A percentile compares a stretch with the other conserved stretches of the same genome.
These are phyloP conservation scores for Quercus dentata DNA, from an alignment of 306 rosid species.

Conservation along the genomic window DNA sequence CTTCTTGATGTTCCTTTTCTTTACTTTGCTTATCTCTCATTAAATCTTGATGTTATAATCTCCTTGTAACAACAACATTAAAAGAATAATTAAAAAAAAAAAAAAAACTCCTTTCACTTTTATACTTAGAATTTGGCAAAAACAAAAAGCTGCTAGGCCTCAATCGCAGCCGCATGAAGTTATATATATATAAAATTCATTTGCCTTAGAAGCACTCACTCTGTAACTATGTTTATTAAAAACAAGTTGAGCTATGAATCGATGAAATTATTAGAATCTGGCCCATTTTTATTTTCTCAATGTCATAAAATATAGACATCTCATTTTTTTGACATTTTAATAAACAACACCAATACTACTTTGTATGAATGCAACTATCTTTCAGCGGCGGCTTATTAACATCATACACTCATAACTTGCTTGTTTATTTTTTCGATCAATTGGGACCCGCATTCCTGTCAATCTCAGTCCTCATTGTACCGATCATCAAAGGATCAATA, in stretches of 20 bases:
- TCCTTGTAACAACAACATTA: no score
- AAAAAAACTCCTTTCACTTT: no score
- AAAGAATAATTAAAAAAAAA: no score
- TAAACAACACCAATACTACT: background rate
- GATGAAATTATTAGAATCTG: slow-evolving; percentile 3
- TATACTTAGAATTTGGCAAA: no score
- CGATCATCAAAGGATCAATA: background rate
- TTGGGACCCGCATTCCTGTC: slow-evolving; percentile 12
- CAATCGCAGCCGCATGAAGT: no score
- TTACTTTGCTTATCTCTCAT: no score
- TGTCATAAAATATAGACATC: background rate
- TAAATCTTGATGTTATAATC: no score
- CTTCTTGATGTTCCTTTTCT: no score
- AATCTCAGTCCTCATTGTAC: slow-evolving; percentile 3
- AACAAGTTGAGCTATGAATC: background rate
- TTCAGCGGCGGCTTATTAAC: background rate
- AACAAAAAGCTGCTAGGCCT: no score
- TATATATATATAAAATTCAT: no score
- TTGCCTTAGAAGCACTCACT: no score
- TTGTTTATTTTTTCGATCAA: slow-evolving; percentile 1
- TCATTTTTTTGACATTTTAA: background rate
- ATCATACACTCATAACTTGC: slow-evolving; percentile 10
- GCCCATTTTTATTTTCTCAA: background rate
- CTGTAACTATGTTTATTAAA: background rate
- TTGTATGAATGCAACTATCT: slow-evolving; percentile 14